Conservation (phyloP, 2,329 filamentous ascomycete species). For the Didymella lethalis region DNA sequence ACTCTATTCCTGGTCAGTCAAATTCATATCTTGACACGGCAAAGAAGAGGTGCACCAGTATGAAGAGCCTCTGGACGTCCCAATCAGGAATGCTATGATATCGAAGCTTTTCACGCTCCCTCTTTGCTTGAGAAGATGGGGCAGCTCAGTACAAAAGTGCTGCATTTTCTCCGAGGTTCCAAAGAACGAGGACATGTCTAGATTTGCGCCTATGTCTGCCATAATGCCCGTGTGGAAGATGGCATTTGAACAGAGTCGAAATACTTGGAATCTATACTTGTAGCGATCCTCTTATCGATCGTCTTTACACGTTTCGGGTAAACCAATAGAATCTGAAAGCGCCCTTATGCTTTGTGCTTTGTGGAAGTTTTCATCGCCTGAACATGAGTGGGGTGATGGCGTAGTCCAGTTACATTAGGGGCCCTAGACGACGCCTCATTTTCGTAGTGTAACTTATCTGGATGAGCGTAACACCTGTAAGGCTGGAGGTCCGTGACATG, state of each 20-base stretch:
- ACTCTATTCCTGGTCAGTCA: conserved; percentile 2
- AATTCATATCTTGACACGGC: background rate
- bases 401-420: background rate
- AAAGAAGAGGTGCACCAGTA: background rate
- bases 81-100: conserved; percentile 22
- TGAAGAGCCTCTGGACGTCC: conserved; percentile 10
- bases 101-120: conserved; percentile 22
- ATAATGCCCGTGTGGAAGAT: background rate
- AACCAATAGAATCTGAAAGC: too few species aligned
- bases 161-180: background rate
- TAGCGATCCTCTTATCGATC: background rate
- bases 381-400: background rate
- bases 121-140: background rate
- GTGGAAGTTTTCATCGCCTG: too few species aligned
- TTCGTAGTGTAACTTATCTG: background rate
- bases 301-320: too few species aligned
- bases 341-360: too few species aligned
- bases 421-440: background rate
- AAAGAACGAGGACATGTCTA: conserved; percentile 14
- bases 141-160: conserved; percentile 7
- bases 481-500: background rate
- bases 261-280: background rate
- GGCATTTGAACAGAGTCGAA: too few species aligned
- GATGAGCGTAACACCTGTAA: background rate
- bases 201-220: conserved; percentile 8